Evolutionary conservation across 2,329 filamentous ascomycete species (phyloP), one percentile per base, ranked within the genome.

Genomic region (Malbranchea zuffiana): DNA sequence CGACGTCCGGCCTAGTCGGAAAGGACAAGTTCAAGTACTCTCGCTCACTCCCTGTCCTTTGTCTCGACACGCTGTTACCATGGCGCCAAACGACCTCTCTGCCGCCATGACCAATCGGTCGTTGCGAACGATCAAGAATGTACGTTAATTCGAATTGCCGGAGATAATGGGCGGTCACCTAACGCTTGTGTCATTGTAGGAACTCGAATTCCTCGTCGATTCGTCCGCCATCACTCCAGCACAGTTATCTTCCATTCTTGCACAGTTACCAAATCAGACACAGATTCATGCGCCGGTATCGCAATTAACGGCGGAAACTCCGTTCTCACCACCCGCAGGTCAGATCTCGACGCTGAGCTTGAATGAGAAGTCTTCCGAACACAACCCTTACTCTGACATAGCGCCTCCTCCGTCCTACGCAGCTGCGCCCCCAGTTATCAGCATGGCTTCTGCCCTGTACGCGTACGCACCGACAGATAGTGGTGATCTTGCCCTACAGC

Each of bases 121-220:
- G 55, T 75, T 93, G 55, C 80, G 85, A 47, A 80, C 75, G 53
- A 87, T 94, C 67, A 87, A 85, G 66, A 85, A 80, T 55, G 85
- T 86, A 67, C 50, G 75, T 57, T 7, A 18, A 18, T 35, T 29
- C 39, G 41, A 20, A 11, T 40, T 37, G 27, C 36, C 33, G n/a
- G 31, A 32, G 33, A 15, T 29, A 18, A 41, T 48, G 38, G 23
- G 38, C 24, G 13, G 27, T 42, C 17, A 39, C 40, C 23, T 26
- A 31, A 40, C 15, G 12, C 36, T 28, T 30, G 21, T 39, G 32
- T 20, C 17, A 16, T 12, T 18, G 4, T 48, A 94, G 87, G 87
- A 95, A 66, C 81, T 95, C 43, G 86, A 94, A 61, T 82, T 78
- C 49, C 82, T 96, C 43, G 74, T 84, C 48, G 87, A 94, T 58